Base-by-base conservation (phyloP, 225 moss, liverwort and hornwort genomes). In the Physcomitrium patens region DNA sequence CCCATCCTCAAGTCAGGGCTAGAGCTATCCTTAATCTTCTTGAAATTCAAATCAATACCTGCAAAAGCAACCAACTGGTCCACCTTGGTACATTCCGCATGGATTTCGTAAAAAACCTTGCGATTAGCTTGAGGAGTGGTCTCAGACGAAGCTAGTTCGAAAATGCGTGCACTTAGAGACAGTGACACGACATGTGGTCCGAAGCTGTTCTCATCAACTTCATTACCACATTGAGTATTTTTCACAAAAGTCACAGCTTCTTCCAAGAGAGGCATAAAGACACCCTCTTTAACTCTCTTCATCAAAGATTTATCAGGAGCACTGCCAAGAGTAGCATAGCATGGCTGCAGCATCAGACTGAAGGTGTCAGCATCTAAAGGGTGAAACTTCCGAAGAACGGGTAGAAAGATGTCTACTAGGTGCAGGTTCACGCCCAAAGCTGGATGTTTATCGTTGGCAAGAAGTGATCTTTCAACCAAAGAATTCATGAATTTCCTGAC, bases 391-490 rank as follows among this genome's bases (percentile, higher is more conserved):
- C 86, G 89, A 12, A 99, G 87, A 65, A 95, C 99, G 27, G 81
- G 78, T 78, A 90, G 88, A 49, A 87, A 95, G 56, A 99, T 83
- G 27, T 99, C 95, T 51, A 84, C 69, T 6, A 95, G 83, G 76
- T 99, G 99, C 50, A 99, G 86, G 62, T 87, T 99, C 75, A 99
- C 86, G 26, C 95, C 99, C 69, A 91, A 73, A 6, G 93, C 99
- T 54, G 93, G 78, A 78, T 83, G 82, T 64, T 89, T 83, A 47
- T 99, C 99, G 17, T 69, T 81, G 20, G 95, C 93, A 17, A 99
- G 87, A 65, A 94, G 82, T 42, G 86, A 80, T 72, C 93, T 88
- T 70, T 93, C 93, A 66, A 87, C 86, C 72, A 95, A 69, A 41
- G 86, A 90, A 81, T 83, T 79, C 90, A 93, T 93, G 26, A 90